Conservation (phyloP, 371 early-diverging fungal genomes). For the Quaeritorhiza haematococci region DNA sequence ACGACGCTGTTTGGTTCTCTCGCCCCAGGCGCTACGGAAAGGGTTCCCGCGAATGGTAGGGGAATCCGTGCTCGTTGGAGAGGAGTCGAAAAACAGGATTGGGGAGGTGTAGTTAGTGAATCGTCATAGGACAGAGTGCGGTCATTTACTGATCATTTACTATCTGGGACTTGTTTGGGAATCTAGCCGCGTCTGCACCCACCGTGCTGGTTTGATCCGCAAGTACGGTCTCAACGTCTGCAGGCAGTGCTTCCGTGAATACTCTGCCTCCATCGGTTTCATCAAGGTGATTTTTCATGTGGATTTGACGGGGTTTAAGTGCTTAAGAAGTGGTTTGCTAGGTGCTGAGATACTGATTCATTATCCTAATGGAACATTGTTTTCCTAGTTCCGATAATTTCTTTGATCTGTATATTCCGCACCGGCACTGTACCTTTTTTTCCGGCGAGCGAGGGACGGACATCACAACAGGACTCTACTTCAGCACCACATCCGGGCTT, state of each 20-base stretch:
- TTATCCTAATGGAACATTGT: too few relatives aligned
- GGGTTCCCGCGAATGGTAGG: conserved; percentile 98
- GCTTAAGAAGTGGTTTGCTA: too few relatives aligned
- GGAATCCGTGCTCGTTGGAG: not conserved
- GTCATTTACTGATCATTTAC: not conserved
- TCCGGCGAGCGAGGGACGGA: too few relatives aligned
- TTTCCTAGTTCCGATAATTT: too few relatives aligned
- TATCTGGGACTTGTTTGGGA: too few relatives aligned
- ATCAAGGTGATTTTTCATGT: conserved; percentile 65
- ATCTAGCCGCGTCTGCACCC: conserved; percentile 91
- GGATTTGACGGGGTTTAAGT: too few relatives aligned
- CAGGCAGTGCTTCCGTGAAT: conserved; percentile 99
- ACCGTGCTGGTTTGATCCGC: conserved; percentile 99
- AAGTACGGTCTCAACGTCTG: conserved; percentile 98
- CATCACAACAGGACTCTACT: too few relatives aligned
- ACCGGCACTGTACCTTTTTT: too few relatives aligned
- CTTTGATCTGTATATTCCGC: too few relatives aligned
- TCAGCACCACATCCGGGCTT: too few relatives aligned
- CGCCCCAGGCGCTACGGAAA: conserved; percentile 95
- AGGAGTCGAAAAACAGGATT: not conserved
- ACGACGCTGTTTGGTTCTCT: conserved; percentile 93
- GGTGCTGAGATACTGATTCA: too few relatives aligned
- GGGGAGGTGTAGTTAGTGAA: not conserved
- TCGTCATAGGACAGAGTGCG: not conserved
- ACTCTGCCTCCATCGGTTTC: conserved; percentile 98